Evolutionary conservation across 106 monocot species (phyloP), one percentile per base, ranked within the genome.

Genomic region (Dactylorhiza incarnata): DNA sequence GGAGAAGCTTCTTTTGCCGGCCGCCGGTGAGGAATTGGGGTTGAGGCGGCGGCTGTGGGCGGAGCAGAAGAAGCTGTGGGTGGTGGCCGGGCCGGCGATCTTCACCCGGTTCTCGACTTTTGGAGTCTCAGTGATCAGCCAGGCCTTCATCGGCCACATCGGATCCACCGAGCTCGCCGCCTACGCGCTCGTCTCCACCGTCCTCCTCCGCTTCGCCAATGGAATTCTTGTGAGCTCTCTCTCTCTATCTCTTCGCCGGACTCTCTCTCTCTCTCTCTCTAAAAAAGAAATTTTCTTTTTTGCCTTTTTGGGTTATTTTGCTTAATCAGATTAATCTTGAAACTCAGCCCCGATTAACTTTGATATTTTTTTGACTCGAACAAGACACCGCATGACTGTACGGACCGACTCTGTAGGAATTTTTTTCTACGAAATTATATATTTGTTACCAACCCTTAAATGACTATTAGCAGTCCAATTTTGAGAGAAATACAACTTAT

Each of bases 141-240:
- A 85, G 78, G 81, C 85, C 4, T 85, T 85, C 75, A 66, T 85
- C 37, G 85, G 85, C 23, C 85, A 85, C 74, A 61, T 85, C 37
- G 78, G 86, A 54, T 16, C 82, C 76, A 80, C 79, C 26, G 86
- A 86, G 79, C 82, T 85, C 74, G 88, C 88, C 68, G 84, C 81
- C 68, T 84, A 77, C 49, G 74, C 88, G 47, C 19, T 88, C 68
- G 84, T 84, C 56, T 59, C 55, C 79, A 88, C 85, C 74, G 85
- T 88, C 77, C 50, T 88, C 72, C 25, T 85, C 19, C 84, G 84
- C 79, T 80, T 88, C 71, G 71, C 79, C 76, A 84, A 79, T 11
- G 85, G 88, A 22, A 54, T 88, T 53, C 73, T 82, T 75, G 87
- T 85, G 50, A 15, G 2, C 16, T 25, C 13, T 51, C 62, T 24